These are phyloP conservation scores for Globisporangium paddicum DNA, from an alignment of 352 stramenopile genomes.

Conservation along the genomic window DNA sequence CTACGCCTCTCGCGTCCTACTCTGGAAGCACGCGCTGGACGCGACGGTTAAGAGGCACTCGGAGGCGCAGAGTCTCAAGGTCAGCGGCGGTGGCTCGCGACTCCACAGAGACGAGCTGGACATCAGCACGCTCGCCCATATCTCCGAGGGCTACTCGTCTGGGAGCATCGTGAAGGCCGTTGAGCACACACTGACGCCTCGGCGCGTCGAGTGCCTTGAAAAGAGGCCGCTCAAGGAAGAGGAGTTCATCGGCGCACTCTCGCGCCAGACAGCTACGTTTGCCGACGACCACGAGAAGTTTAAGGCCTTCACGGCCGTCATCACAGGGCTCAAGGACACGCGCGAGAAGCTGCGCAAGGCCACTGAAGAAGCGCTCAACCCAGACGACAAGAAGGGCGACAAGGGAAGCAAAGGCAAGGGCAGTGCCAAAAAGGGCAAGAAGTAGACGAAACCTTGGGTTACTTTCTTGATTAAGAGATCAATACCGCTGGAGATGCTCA, in stretches of 20 bases:
- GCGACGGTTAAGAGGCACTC: conserved; percentile 38
- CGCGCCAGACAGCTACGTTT: conserved; percentile 59
- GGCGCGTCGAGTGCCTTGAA: conserved; percentile 72
- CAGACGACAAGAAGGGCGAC: conserved; percentile 64
- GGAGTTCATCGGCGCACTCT: conserved; percentile 84
- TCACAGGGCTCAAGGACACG: conserved; percentile 72
- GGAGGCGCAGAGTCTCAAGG: conserved; percentile 20
- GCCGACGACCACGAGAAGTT: conserved; percentile 72
- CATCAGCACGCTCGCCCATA: conserved; percentile 85
- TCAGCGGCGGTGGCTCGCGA: background rate
- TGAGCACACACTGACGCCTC: conserved; percentile 68
- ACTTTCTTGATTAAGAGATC: too few species aligned
- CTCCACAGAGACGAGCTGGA: conserved; percentile 57
- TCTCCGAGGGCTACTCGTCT: conserved; percentile 90
- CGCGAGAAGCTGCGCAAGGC: conserved; percentile 64
- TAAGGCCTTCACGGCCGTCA: conserved; percentile 63
- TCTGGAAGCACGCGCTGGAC: conserved; percentile 85
- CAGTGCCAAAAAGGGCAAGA: conserved; percentile 68
- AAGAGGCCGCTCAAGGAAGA: conserved; percentile 75
- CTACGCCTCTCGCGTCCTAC: conserved; percentile 84
- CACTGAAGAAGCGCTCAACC: conserved; percentile 47
- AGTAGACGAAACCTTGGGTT: too few species aligned
- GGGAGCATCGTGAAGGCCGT: conserved; percentile 80
- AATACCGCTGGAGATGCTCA: background rate
- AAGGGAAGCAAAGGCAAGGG: conserved; percentile 62